phyloP scores from a whole-genome alignment of 495 filamentous ascomycete species.

The Tuber aestivum region DNA sequence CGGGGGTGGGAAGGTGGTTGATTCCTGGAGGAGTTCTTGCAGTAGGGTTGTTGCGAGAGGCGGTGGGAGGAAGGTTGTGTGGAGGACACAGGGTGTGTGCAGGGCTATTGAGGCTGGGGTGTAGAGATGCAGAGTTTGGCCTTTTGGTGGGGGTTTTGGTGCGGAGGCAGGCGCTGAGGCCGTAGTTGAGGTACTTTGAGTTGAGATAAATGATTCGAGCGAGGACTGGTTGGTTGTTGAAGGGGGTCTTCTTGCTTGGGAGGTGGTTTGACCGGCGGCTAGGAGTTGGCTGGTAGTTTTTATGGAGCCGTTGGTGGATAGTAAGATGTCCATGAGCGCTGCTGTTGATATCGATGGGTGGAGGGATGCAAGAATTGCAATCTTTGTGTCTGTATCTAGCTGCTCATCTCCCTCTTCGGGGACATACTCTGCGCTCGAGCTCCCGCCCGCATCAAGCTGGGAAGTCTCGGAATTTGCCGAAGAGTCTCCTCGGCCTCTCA shows the following conservation, averaged over 20 bases:
- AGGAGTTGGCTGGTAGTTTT: conserved; percentile 55
- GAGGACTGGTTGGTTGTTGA: conserved; percentile 53
- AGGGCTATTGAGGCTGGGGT: conserved; percentile 68
- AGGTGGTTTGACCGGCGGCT: conserved; percentile 52
- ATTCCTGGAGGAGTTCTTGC: conserved; percentile 67
- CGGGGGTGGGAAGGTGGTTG: conserved; percentile 55
- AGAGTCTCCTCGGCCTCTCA: not conserved
- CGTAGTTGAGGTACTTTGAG: conserved; percentile 34
- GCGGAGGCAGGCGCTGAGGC: not conserved
- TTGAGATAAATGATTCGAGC: conserved; percentile 51
- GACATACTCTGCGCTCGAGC: not conserved
- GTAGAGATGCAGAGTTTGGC: conserved; percentile 74
- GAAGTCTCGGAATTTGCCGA: not conserved
- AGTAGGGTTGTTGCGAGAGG: conserved; percentile 67
- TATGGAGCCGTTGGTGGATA: conserved; percentile 72
- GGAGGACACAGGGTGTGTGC: conserved; percentile 80
- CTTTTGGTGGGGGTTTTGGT: conserved; percentile 57
- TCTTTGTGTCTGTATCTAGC: conserved; percentile 59
- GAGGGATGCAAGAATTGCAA: conserved; percentile 75
- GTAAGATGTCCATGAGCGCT: conserved; percentile 67
- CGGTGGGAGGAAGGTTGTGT: conserved; percentile 69
- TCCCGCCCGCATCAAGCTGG: not conserved
- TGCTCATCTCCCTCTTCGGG: not conserved
- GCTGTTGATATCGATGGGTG: conserved; percentile 58
- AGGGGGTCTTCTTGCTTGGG: conserved; percentile 41